Base-by-base conservation (phyloP, 345 rosid genomes). In the Leavenworthia alabamica region DNA sequence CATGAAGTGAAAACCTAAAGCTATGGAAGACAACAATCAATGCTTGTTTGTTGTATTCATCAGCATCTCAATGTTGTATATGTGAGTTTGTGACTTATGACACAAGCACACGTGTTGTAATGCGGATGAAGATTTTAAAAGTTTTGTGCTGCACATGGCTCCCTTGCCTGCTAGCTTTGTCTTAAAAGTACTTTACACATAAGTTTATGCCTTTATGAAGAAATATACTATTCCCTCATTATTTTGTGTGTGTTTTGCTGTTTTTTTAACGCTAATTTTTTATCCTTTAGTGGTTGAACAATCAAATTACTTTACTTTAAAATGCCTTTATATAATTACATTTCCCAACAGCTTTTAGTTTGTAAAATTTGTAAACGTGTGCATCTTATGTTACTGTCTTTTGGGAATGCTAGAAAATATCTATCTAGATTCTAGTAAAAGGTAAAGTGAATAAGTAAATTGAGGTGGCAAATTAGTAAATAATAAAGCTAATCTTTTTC, bases 1-100 rank as follows among this genome's bases (percentile, higher is more conserved):
- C 2, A 42, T 7, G n/a, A n/a, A n/a, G n/a, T n/a, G n/a, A n/a
- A n/a, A n/a, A n/a, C n/a, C n/a, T n/a, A n/a, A n/a, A n/a, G n/a
- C n/a, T n/a, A n/a, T n/a, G n/a, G n/a, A n/a, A n/a, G n/a, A n/a
- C n/a, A 4, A 8, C 32, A 58, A 64, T 39, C 41, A 48, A 41
- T 8, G 27, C 3, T 35, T 35, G 19, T 39, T 36, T 22, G 32
- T 5, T 14, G 51, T 29, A 73, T 24, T 42, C 82, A 93, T 97
- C 95, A 93, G 95, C 92, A 85, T 76, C 22, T 89, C 99, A 5
- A 93, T 64, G 83, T 89, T 93, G 76, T 87, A 93, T n/a, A 20
- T 26, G 12, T 28, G 58, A 62, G 22, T 63, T 19, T 8, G 48
- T 56, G 36, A 27, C 27, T 42, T 17, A 24, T 45, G 46, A 36